Conservation (phyloP, 1,139 yeast species). For the Nakaseomyces bracarensis region DNA sequence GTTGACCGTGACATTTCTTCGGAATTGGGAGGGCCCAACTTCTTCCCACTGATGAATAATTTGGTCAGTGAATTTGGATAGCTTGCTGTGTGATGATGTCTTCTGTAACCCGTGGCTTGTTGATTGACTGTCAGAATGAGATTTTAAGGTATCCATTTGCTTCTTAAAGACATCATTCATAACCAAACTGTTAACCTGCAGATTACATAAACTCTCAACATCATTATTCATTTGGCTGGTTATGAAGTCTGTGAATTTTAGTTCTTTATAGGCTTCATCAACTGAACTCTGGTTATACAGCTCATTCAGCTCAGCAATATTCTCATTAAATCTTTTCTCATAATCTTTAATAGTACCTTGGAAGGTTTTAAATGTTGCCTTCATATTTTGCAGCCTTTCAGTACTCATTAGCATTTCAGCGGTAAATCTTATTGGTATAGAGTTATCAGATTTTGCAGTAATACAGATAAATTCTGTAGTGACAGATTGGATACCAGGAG, state of each 20-base stretch:
- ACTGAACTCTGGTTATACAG: slow-evolving; percentile 15
- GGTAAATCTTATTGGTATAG: slow-evolving; percentile 31
- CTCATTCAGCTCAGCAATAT: slow-evolving; percentile 14
- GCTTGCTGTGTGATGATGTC: slow-evolving; percentile 6
- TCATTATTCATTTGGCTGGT: slow-evolving; percentile 17
- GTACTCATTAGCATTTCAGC: slow-evolving; percentile 19
- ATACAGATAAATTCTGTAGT: slow-evolving; percentile 22
- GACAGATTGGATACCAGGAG: slow-evolving; percentile 22
- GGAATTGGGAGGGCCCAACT: slow-evolving; percentile 14
- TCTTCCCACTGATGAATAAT: slow-evolving; percentile 14
- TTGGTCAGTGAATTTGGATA: slow-evolving; percentile 15
- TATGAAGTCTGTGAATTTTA: slow-evolving; percentile 22
- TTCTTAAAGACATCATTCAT: slow-evolving; percentile 22
- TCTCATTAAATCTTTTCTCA: slow-evolving; percentile 14
- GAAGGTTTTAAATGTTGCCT: slow-evolving; percentile 12
- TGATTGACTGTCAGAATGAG: slow-evolving; percentile 7
- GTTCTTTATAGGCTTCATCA: slow-evolving; percentile 12
- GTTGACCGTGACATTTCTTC: slow-evolving; percentile 16
- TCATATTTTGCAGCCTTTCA: slow-evolving; percentile 14
- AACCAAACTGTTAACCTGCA: slow-evolving; percentile 14
- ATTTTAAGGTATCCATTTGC: slow-evolving; percentile 18
- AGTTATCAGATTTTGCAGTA: slow-evolving; percentile 27
- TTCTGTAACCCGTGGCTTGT: background rate
- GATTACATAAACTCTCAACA: slow-evolving; percentile 22
- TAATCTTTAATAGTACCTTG: slow-evolving; percentile 13